Evolutionary conservation across 768 basidiomycete genomes (phyloP).

Genomic region (Suillus tomentosus): DNA sequence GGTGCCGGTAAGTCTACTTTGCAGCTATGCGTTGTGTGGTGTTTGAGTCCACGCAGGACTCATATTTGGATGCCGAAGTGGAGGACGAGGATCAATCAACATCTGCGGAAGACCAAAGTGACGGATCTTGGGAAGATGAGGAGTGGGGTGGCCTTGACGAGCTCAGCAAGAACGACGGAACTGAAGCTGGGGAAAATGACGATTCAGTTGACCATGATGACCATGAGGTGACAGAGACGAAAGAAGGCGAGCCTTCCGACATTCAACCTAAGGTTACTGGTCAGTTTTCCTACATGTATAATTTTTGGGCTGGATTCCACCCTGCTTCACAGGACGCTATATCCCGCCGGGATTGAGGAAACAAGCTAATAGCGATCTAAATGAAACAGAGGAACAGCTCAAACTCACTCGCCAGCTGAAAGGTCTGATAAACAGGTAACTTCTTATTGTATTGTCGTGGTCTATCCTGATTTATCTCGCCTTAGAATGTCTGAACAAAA

Average conservation of each 20-base stretch:
- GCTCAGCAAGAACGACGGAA: not conserved
- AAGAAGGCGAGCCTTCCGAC: not conserved
- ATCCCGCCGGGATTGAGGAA: conserved; percentile 81
- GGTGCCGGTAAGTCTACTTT: not conserved
- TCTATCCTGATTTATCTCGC: not conserved
- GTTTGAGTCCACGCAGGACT: not conserved
- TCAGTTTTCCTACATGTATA: not conserved
- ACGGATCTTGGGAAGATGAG: conserved; percentile 24
- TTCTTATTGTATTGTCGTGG: conserved; percentile 4
- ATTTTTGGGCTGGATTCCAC: not conserved
- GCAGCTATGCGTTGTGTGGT: not conserved
- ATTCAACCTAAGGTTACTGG: not conserved
- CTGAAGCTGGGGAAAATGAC: conserved; percentile 26
- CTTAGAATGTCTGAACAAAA: conserved; percentile 89
- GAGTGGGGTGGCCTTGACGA: conserved; percentile 43
- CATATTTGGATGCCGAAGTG: not conserved
- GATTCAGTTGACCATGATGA: not conserved
- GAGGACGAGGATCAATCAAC: not conserved
- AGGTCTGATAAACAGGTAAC: conserved; percentile 84
- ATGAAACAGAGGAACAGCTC: conserved; percentile 38
- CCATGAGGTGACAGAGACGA: not conserved
- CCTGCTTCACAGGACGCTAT: conserved; percentile 49
- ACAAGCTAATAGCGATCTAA: conserved; percentile 39
- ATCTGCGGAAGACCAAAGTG: not conserved
- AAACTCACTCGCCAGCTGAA: conserved; percentile 79